Percentiles rank a stretch among this genome's conserved stretches.
Conservation (phyloP, 2,329 filamentous ascomycete genomes). For the Laburnicola sp. region DNA sequence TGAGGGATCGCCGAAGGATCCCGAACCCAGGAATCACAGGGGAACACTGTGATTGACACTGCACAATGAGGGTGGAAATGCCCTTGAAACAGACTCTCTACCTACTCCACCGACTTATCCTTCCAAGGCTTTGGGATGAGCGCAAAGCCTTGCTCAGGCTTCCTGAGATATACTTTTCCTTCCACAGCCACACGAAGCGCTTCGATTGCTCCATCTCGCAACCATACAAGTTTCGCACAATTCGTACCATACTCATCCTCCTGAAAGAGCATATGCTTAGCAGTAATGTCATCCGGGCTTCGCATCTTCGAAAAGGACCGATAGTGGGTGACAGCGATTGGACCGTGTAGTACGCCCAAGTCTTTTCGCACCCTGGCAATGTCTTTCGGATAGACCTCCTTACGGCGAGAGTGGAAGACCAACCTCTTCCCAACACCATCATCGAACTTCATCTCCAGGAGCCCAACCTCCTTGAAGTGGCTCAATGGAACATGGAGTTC, state of each 20-base stretch:
- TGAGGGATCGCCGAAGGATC: too few relatives aligned
- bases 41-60: too few relatives aligned
- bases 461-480: neutral
- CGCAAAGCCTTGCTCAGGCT: neutral
- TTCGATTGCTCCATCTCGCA: neutral
- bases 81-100: too few relatives aligned
- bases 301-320: neutral
- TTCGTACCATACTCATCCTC: neutral
- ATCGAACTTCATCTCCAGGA: neutral
- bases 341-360: neutral
- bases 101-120: neutral
- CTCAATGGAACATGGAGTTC: neutral
- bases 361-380: neutral
- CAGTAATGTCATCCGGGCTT: neutral
- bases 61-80: too few relatives aligned
- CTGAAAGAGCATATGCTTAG: neutral
- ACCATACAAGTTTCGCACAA: neutral
- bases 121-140: neutral
- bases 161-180: neutral
- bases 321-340: neutral
- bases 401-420: neutral
- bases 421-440: neutral
- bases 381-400: neutral
- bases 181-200: neutral
- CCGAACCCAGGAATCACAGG: too few relatives aligned